Conservation (phyloP, 2,329 filamentous ascomycete species). For the Paracorniculantispora psalliotae region DNA sequence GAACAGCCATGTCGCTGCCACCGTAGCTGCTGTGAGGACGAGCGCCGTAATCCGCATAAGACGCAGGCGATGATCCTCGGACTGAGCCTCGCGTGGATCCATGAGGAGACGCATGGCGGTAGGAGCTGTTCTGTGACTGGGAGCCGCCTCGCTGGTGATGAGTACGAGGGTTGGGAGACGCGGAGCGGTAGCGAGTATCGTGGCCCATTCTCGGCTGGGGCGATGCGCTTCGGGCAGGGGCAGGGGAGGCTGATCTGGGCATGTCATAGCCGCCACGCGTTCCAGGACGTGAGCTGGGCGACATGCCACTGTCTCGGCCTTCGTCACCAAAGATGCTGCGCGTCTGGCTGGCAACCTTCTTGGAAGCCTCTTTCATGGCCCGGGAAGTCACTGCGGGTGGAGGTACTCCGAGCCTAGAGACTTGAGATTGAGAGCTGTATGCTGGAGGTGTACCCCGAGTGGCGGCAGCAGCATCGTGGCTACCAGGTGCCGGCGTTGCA, state of each 20-base stretch:
- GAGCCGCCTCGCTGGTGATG: constrained; percentile 35
- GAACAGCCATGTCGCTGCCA: constrained; percentile 59
- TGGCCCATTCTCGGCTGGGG: constrained; percentile 54
- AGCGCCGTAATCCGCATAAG: constrained; percentile 41
- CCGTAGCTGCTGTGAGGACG: constrained; percentile 49
- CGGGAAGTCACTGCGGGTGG: constrained; percentile 87
- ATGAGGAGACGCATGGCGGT: constrained; percentile 48
- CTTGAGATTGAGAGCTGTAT: constrained; percentile 62
- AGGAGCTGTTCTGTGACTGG: constrained; percentile 36
- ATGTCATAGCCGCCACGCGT: constrained; percentile 50
- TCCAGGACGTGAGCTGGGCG: constrained; percentile 46
- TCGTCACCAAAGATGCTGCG: constrained; percentile 65
- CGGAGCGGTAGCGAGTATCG: constrained; percentile 44
- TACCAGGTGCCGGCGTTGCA: constrained; percentile 66
- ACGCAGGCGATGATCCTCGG: constrained; percentile 43
- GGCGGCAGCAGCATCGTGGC: constrained; percentile 43
- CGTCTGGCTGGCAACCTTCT: constrained; percentile 80
- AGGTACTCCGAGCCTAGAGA: constrained; percentile 79
- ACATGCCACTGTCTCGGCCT: constrained; percentile 30
- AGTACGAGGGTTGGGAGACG: constrained; percentile 61
- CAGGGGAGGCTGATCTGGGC: constrained; percentile 61
- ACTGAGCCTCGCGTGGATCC: constrained; percentile 39
- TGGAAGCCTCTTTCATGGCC: constrained; percentile 92
- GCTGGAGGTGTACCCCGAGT: constrained; percentile 77
- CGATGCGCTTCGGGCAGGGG: constrained; percentile 57